Evolutionary conservation across 1,284 basidiomycete species (phyloP).

Genomic region (Apiotrichum porosum): DNA sequence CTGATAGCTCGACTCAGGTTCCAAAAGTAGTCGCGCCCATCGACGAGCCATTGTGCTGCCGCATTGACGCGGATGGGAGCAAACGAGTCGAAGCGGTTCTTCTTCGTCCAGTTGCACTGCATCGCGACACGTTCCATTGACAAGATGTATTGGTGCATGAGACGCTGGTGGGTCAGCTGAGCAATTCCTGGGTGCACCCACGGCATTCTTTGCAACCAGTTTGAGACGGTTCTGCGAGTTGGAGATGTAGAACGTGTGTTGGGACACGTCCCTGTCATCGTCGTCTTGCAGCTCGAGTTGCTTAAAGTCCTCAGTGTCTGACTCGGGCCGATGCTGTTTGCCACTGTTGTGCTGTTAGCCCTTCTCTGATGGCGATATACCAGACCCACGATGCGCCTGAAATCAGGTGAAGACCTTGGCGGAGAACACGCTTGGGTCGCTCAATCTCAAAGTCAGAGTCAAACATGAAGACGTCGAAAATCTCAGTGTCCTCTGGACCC

Average conservation of each 20-base stretch:
- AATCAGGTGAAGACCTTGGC: constrained; percentile 40
- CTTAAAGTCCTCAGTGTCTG: neutral
- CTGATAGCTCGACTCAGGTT: constrained; percentile 90
- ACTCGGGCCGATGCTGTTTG: neutral
- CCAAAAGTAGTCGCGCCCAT: constrained; percentile 97
- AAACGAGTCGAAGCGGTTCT: constrained; percentile 88
- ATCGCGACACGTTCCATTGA: constrained; percentile 78
- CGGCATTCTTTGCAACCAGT: constrained; percentile 82
- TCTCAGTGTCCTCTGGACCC: constrained; percentile 72
- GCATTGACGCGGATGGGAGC: constrained; percentile 90
- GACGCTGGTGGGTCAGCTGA: constrained; percentile 57
- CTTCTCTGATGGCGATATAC: too few species aligned
- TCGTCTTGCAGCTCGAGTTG: constrained; percentile 27
- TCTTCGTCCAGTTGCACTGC: constrained; percentile 71
- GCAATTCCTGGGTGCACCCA: constrained; percentile 33
- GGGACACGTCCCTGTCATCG: constrained; percentile 39
- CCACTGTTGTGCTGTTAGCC: neutral
- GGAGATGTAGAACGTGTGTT: constrained; percentile 90
- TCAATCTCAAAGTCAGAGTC: constrained; percentile 87
- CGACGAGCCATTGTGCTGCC: constrained; percentile 97
- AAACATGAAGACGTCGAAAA: constrained; percentile 92
- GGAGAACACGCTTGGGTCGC: constrained; percentile 46
- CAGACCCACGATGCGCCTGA: constrained; percentile 19
- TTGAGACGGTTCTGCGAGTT: constrained; percentile 89
- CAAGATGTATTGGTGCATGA: constrained; percentile 97